Evolutionary conservation across 805 yeast genomes (phyloP), one percentile per base, ranked within the genome.

Genomic region (Saccharomycopsis schoenii): DNA sequence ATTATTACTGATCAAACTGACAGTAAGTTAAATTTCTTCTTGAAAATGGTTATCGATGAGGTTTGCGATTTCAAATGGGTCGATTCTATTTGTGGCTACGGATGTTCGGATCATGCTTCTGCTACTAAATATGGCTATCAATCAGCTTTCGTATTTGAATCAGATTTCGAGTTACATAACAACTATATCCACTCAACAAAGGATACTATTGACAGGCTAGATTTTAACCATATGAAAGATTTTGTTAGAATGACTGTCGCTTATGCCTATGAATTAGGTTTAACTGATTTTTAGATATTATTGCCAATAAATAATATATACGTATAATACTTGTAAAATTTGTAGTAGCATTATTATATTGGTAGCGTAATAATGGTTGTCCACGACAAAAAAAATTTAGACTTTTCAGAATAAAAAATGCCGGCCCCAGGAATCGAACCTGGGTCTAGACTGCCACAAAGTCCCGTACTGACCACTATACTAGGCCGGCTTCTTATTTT

Each of bases 91-190:
- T 93, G 97, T 73, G 96, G 96, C 1, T 90, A 91, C 69, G 94
- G 96, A 0, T 91, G 97, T 72, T 86, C 96, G 17, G 98, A 93
- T 74, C 97, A 93, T 72, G 87, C 94, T 5, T 84, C 96, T 57
- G 96, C 97, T 0, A 73, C 84, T 58, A 84, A 86, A 70, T 82
- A 82, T 67, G 97, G 97, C 0, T 92, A 78, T 72, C 97, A 97
- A 6, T 81, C 90, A 9, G 82, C 90, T 39, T 89, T 90, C 73
- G 87, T 89, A 55, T 82, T 88, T 66, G 98, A 93, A 72, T 79
- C 89, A 52, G 86, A 80, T 61, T 80, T 89, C 71, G 80, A 82
- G 59, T 78, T 78, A 65, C 77, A 84, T 3, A 84, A 83, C 72
- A 85, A 84, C 51, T 85, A 77, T 69, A 85, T 91, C 65, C 98